Evolutionary conservation across 345 rosid genomes (phyloP), one percentile per base, ranked within the genome.

Genomic region (Hibiscus trionum): DNA sequence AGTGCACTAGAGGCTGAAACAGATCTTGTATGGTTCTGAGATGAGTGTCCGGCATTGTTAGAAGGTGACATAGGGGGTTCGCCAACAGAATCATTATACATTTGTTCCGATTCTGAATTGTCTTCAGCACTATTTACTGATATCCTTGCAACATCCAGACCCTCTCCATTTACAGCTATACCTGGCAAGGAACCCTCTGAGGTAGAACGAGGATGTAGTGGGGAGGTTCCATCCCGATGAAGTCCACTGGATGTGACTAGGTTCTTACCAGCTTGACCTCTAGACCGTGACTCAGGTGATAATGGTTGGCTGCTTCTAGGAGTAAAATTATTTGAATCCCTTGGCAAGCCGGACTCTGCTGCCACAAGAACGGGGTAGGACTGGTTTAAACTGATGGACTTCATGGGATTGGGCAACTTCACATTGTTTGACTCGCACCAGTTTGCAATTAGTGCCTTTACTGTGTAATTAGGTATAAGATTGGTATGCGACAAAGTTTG

Each of bases 341-440:
- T 74, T 47, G 75, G 71, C 24, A 80, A 72, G 72, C 72, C 72
- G 76, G 91, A 83, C 61, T 90, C 90, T 7, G 84, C 75, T 69
- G 84, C 87, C 65, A 80, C 72, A 68, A 84, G 83, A 67, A 88
- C 83, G 53, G 89, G 90, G 4, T 80, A 83, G 15, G 85, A 79
- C 84, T 88, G 89, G 75, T 82, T 85, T 72, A 85, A 82, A 79
- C 83, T 82, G 60, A 75, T 70, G 29, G 90, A 80, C 77, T 84
- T 88, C 61, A 73, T 65, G 14, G 94, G 93, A 85, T 93, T 97
- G 61, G 94, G 94, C 69, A 93, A 79, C 85, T 82, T 91, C 66
- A 96, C 98, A 72, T 93, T 79, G 75, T 96, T 93, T 33, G 86
- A 82, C 75, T 96, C 97, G 59, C 99, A 96, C 99, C 99, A 96